Percentiles rank a stretch among this genome's conserved stretches.
Evolutionary conservation across 331 rosid species (phyloP).

Genomic region (Telfairia occidentalis): DNA sequence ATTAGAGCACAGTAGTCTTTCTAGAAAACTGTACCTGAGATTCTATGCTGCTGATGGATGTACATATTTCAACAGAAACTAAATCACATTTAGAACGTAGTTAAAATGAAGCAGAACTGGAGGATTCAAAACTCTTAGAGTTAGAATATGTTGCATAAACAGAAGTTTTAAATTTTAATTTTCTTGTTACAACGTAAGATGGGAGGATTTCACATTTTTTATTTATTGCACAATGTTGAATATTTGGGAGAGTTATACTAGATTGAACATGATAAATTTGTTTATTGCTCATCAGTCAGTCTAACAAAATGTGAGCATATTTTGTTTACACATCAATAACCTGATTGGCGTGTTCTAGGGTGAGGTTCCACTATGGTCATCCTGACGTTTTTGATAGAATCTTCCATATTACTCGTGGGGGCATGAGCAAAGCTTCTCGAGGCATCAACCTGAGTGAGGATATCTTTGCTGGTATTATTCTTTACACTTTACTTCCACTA

Average conservation of each 20-base stretch:
- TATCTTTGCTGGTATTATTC: slow-evolving; percentile 80
- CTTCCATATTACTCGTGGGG: slow-evolving; percentile 95
- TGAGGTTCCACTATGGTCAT: slow-evolving; percentile 97
- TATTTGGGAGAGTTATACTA: neutral
- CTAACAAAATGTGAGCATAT: neutral
- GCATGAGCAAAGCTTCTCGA: slow-evolving; percentile 91
- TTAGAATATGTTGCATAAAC: neutral
- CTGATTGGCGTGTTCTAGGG: slow-evolving; percentile 39
- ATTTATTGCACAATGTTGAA: slow-evolving; percentile 2
- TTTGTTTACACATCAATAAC: slow-evolving; percentile 4
- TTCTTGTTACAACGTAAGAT: neutral
- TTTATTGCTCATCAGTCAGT: neutral
- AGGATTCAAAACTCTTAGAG: neutral
- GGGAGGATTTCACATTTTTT: neutral
- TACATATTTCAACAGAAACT: neutral
- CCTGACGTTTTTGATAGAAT: slow-evolving; percentile 95
- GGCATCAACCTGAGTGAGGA: slow-evolving; percentile 96
- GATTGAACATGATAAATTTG: slow-evolving; percentile 2
- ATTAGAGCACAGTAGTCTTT: neutral
- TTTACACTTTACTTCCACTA: neutral
- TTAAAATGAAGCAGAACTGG: neutral
- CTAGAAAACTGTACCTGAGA: neutral
- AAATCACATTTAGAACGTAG: neutral
- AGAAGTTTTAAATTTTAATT: neutral
- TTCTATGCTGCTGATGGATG: neutral